These are phyloP conservation scores for Mortierella sp. DNA, from an alignment of 371 early-diverging fungal species.

Conservation along the genomic window DNA sequence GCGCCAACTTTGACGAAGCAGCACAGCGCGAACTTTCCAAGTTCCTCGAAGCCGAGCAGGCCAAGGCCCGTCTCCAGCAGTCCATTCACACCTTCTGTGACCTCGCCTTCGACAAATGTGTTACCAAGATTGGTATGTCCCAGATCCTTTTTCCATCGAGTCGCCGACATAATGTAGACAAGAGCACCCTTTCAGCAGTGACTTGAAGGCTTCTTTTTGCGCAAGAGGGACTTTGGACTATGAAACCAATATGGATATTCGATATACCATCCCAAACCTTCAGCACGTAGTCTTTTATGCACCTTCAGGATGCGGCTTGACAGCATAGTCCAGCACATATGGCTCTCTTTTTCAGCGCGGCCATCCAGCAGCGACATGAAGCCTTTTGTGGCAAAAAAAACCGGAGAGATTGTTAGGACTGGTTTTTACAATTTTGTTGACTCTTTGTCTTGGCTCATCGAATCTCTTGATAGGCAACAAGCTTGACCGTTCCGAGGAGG, in stretches of 20 bases:
- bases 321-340: too few relatives aligned
- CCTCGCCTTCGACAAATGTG: slow-evolving; percentile 86
- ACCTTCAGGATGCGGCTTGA: too few relatives aligned
- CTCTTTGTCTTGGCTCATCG: neutral
- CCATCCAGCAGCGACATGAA: too few relatives aligned
- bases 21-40: slow-evolving; percentile 72
- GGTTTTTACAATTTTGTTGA: neutral
- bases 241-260: too few relatives aligned
- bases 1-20: slow-evolving; percentile 63
- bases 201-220: neutral
- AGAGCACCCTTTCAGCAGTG: too few relatives aligned
- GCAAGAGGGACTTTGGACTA: neutral
- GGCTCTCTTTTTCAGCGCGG: too few relatives aligned
- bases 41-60: slow-evolving; percentile 78
- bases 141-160: too few relatives aligned
- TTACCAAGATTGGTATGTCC: slow-evolving; percentile 66
- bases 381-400: too few relatives aligned
- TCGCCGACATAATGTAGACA: too few relatives aligned
- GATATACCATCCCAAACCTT: too few relatives aligned
- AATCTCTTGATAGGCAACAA: slow-evolving; percentile 59
- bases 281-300: too few relatives aligned
- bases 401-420: too few relatives aligned
- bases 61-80: slow-evolving; percentile 79
- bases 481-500: slow-evolving; percentile 72
- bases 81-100: slow-evolving; percentile 78